These are phyloP conservation scores for Fusarium zealandicum DNA, from an alignment of 2,329 filamentous ascomycete species.

Conservation along the genomic window DNA sequence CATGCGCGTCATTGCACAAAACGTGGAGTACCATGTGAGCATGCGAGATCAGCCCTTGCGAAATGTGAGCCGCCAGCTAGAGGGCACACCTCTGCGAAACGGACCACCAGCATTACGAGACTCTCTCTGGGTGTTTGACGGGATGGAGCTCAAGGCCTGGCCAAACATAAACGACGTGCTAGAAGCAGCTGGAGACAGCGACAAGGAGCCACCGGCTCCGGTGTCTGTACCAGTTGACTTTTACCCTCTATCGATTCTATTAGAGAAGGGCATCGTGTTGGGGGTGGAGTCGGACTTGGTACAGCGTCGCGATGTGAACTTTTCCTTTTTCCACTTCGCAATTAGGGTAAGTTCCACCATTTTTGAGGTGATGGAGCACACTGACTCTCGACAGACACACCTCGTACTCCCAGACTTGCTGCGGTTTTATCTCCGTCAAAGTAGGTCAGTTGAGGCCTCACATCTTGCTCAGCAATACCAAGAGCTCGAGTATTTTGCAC, in stretches of 20 bases:
- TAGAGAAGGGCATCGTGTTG: conserved; percentile 89
- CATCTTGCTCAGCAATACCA: conserved; percentile 86
- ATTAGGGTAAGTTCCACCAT: conserved; percentile 71
- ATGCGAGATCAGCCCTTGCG: conserved; percentile 80
- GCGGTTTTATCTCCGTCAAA: conserved; percentile 76
- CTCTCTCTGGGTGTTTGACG: conserved; percentile 95
- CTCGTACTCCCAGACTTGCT: conserved; percentile 91
- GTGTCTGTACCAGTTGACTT: conserved; percentile 90
- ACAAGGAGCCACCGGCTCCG: conserved; percentile 74
- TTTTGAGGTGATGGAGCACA: neutral
- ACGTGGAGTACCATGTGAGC: conserved; percentile 92
- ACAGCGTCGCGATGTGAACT: conserved; percentile 90
- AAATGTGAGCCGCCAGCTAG: conserved; percentile 42
- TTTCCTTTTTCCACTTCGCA: conserved; percentile 87
- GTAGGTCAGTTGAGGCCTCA: conserved; percentile 81
- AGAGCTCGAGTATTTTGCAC: conserved; percentile 87
- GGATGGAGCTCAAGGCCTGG: conserved; percentile 86
- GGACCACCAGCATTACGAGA: conserved; percentile 68
- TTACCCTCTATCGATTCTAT: conserved; percentile 85
- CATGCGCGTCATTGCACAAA: conserved; percentile 95
- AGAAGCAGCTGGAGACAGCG: conserved; percentile 69
- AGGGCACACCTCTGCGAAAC: conserved; percentile 36
- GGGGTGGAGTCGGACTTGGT: conserved; percentile 92
- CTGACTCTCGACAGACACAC: conserved; percentile 69
- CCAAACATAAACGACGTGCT: conserved; percentile 86